A percentile compares a stretch with the other conserved stretches of the same genome.
Evolutionary conservation across 768 basidiomycete genomes (phyloP).

Genomic region (Cubamyces sp.): DNA sequence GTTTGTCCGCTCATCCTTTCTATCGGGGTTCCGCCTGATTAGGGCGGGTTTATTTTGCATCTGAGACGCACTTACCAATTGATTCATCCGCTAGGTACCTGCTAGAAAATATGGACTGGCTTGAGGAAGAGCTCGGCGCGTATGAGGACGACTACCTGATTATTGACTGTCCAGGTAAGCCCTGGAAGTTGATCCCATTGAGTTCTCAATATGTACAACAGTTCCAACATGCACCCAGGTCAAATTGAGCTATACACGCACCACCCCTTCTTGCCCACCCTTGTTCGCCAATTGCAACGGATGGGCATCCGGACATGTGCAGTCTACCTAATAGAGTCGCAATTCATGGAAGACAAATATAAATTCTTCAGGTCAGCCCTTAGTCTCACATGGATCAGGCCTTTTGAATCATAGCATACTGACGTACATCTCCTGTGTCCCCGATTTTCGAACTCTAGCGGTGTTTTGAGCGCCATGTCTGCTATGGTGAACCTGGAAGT

Average conservation of each 20-base stretch:
- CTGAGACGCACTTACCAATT: not conserved
- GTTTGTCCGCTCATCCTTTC: constrained; percentile 39
- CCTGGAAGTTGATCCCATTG: not conserved
- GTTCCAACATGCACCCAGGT: constrained; percentile 41
- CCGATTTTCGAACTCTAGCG: constrained; percentile 47
- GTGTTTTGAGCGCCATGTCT: constrained; percentile 97
- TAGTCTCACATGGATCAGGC: not conserved
- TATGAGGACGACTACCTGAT: constrained; percentile 96
- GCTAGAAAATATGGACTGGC: constrained; percentile 96
- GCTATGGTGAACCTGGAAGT: constrained; percentile 98
- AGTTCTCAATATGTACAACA: not conserved
- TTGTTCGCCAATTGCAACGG: constrained; percentile 74
- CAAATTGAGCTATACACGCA: constrained; percentile 99
- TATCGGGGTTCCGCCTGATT: not conserved
- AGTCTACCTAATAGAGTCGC: constrained; percentile 93
- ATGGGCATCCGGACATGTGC: constrained; percentile 88
- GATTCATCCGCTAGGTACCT: constrained; percentile 68
- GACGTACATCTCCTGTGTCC: not conserved
- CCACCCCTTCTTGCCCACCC: constrained; percentile 91
- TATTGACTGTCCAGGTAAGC: constrained; percentile 85
- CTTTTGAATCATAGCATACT: not conserved
- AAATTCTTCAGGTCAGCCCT: constrained; percentile 87
- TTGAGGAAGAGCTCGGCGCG: constrained; percentile 93
- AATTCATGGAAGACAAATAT: constrained; percentile 99
- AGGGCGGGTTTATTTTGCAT: too few relatives aligned